Base-by-base conservation (phyloP, 2,329 filamentous ascomycete genomes). In the Diaporthe destruens region DNA sequence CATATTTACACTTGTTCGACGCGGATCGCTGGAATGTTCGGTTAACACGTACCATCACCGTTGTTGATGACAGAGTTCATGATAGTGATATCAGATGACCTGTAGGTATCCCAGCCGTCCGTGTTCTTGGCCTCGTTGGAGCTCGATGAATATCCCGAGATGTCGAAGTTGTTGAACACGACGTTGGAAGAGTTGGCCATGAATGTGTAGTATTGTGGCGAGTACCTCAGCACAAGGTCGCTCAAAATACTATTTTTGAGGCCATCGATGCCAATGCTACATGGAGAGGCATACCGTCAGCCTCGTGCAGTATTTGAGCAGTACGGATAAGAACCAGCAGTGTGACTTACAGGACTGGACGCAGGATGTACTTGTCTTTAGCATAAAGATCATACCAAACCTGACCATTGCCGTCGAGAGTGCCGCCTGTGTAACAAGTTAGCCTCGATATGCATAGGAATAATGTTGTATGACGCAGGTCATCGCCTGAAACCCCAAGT, bases 341-440 rank as follows among this genome's bases (percentile, higher is more conserved):
- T 14, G 9, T 6, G 14, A 72, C 72, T 72, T 49, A 74, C 72
- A 92, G 82, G 44, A 92, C 87, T 0, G 90, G 90, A 6, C 90
- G 86, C 29, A 91, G 82, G 59, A 88, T 87, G 72, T 89, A 87
- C 42, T 86, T 85, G 76, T 92, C 81, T 51, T 83, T 77, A 0
- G 89, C 88, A 75, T 90, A 92, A 32, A 88, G 80, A 75, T 91
- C 88, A 77, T 91, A 92, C 91, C 89, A 92, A 8, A 84, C 84
- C 77, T 91, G 89, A 0, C 90, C 90, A 74, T 90, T 91, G 44
- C 91, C 91, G 77, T 92, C 87, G 0, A 92, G 71, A 9, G 74
- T 77, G 63, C 78, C 79, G 61, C 79, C 79, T 81, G 53, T 72
- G n/a, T 55, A 39, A 65, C 63, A 25, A 16, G 71, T 74, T 53